A percentile compares a stretch with the other conserved stretches of the same genome.
phyloP scores from a whole-genome alignment of 129 eudicot species.

The Scalesia atractyloides region DNA sequence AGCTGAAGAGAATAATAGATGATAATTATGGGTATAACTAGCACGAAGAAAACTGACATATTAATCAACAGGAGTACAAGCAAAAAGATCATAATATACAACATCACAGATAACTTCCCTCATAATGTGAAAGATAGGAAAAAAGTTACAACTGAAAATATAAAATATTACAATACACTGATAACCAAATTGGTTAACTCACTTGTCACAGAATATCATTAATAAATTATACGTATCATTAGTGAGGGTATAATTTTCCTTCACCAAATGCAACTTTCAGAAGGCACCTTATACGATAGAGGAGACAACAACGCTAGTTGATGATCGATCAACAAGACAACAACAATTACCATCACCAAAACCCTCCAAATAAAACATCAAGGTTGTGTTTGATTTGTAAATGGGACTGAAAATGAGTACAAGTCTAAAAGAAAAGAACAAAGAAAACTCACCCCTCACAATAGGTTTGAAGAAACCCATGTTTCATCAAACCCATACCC shows the following conservation, averaged over 20 bases:
- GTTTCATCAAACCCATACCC: not conserved
- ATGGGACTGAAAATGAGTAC: conserved; percentile 1
- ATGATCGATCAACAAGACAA: conserved; percentile 2
- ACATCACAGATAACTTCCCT: conserved; percentile 9
- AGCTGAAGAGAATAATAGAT: not conserved
- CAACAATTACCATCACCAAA: not conserved
- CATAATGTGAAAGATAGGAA: conserved; percentile 7
- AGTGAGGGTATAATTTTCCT: not conserved
- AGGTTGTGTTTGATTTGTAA: not conserved
- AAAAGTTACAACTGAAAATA: not conserved
- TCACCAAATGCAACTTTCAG: not conserved
- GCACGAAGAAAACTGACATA: not conserved
- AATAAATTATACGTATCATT: not conserved
- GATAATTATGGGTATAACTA: not conserved
- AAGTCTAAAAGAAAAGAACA: not conserved
- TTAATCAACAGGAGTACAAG: not conserved
- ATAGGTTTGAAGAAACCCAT: not conserved
- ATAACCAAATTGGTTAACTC: conserved; percentile 7
- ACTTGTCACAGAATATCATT: not conserved
- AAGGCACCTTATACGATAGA: not conserved
- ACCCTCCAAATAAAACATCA: conserved; percentile 8
- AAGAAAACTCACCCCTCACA: conserved; percentile 1
- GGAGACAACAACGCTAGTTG: not conserved
- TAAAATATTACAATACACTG: not conserved
- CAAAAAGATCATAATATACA: conserved; percentile 13